Base-by-base conservation (phyloP, 495 filamentous ascomycete genomes). In the Antarctomyces pellizariae region DNA sequence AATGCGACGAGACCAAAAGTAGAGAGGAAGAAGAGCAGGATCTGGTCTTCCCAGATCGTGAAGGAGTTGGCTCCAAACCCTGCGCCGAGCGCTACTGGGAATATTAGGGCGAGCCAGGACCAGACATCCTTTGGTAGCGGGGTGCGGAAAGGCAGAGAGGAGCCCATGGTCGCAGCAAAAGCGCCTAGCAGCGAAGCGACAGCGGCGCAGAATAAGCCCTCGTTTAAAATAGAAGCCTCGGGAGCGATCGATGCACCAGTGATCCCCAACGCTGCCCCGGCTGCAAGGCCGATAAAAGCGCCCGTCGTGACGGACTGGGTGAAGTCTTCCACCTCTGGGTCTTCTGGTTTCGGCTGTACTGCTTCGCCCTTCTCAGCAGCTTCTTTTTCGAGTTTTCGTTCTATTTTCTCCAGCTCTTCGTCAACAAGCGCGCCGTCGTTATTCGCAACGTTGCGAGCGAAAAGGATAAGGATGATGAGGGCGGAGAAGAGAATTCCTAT, bases 31-130 rank as follows among this genome's bases (percentile, higher is more conserved):
- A 84, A 89, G 2, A 83, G 52, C n/a, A 90, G 57, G 24, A 90
- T 91, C 10, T 80, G 75, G 38, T 95, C 89, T 52, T 99, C 86
- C 89, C 89, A 95, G 35, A 99, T 91, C 3, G 84, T 95, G 49
- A 80, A 99, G 1, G 86, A 95, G 44, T 95, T 99, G 3, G 86
- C 84, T 0, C 80, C 86, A 48, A 93, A 95, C 19, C 83, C 84
- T 35, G 77, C 50, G 9, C 77, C 86, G 44, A 89, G 78, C 36
- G 67, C 64, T 14, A 77, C 45, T 0, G 82, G 84, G 36, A 91
- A 77, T 14, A 83, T 43, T 21, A 83, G 46, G 1, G 76, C 70
- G 28, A 91, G 56, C 70, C 77, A 78, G 10, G 79, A 76, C 84
- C 83, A 95, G 28, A 80, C 45, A 0, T 69, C 71, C n/a, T 43